Evolutionary conservation across 208 protist species (phyloP), one percentile per base, ranked within the genome.

Genomic region (Trypanosoma mega): DNA sequence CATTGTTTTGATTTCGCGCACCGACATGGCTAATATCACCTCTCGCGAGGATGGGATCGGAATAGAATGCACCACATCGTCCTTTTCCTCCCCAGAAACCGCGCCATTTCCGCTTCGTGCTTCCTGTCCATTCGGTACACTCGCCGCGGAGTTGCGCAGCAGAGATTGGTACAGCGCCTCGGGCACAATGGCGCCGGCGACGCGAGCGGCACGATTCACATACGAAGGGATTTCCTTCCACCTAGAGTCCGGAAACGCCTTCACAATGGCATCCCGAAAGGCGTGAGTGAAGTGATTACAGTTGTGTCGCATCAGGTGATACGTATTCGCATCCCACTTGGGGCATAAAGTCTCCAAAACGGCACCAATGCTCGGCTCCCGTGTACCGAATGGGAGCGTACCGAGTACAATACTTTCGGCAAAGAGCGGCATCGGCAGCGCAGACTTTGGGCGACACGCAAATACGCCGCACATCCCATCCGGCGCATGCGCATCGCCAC

Each of bases 271-370:
- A n/a, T 65, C 39, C 18, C 63, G 45, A 34, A 81, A 71, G 16
- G 44, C 50, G 36, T 74, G 68, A 2, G 76, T 68, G 45, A 91
- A 94, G 63, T 87, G 74, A 30, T 87, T 73, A 67, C 87, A 94
- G 74, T 94, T 94, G 76, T 82, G 78, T 20, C 57, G 39, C 1
- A 90, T 49, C 9, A 91, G 34, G 43, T 88, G 68, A 58, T 94
- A 94, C 21, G 45, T 52, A 11, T 1, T 66, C 27, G 73, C 83
- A n/a, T 49, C 48, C 81, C 79, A 94, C 5, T 73, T 39, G n/a
- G 53, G 36, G 30, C 36, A 29, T 23, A 87, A 33, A 21, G 24
- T 53, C 11, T 53, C 23, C 18, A 91, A 18, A 2, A 85, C 24
- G 24, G 56, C 56, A 24, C 58, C 18, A 33, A 91, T 81, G 9